Conservation (phyloP, 2,329 filamentous ascomycete species). For the Laburnicola sp. region DNA sequence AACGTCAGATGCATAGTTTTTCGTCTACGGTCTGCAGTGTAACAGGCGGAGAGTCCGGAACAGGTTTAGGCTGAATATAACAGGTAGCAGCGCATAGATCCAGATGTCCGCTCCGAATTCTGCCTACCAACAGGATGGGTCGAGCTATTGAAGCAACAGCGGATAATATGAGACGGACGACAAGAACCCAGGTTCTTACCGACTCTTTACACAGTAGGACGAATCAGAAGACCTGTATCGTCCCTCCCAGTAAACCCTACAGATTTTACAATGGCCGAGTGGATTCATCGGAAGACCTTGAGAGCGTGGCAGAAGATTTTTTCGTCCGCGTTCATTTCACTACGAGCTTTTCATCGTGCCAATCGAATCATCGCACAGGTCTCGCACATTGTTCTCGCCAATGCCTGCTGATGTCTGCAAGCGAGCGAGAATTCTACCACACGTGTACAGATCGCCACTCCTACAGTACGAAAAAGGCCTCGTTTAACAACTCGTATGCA, state of each 20-base stretch:
- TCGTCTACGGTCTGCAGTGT: no score
- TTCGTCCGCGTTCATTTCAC: not conserved
- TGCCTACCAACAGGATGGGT: no score
- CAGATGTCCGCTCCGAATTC: no score
- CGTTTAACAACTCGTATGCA: slow-evolving; percentile 1
- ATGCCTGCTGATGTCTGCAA: not conserved
- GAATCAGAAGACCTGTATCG: not conserved
- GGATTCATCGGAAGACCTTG: not conserved
- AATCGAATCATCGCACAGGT: not conserved
- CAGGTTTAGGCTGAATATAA: no score
- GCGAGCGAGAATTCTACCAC: not conserved
- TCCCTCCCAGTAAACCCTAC: not conserved
- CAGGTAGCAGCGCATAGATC: no score
- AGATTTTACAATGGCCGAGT: not conserved
- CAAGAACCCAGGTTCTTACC: not conserved
- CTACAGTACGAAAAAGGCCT: slow-evolving; percentile 2
- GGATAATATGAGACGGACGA: not conserved
- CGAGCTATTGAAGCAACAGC: not conserved
- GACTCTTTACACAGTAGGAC: no score
- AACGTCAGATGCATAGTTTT: no score
- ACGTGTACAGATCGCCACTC: slow-evolving; percentile 1
- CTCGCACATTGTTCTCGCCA: slow-evolving; percentile 1
- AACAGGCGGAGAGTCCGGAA: no score
- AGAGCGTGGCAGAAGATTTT: not conserved
- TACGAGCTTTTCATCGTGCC: not conserved